These are phyloP conservation scores for Globisporangium solare DNA, from an alignment of 352 stramenopile species.

Conservation along the genomic window DNA sequence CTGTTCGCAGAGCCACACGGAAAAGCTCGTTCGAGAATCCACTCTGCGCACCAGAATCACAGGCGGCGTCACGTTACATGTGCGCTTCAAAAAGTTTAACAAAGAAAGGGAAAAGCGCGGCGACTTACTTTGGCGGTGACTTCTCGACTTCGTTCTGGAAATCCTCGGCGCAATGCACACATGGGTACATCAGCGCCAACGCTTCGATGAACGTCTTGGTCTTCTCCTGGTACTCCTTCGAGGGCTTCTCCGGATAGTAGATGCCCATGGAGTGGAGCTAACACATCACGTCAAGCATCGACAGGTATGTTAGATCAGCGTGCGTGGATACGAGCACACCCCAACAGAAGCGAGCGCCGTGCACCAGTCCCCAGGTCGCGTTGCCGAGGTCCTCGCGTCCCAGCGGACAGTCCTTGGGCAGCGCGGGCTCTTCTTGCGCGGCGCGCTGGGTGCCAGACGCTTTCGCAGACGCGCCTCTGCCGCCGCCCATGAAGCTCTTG, in stretches of 20 bases:
- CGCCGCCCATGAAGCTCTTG: constrained; percentile 61
- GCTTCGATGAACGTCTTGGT: constrained; percentile 89
- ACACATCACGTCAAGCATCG: neutral
- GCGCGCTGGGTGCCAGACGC: constrained; percentile 4
- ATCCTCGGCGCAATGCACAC: constrained; percentile 92
- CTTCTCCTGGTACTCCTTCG: constrained; percentile 83
- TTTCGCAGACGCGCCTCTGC: constrained; percentile 17
- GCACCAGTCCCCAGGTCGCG: constrained; percentile 84
- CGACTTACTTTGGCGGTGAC: constrained; percentile 82
- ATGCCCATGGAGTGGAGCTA: constrained; percentile 92
- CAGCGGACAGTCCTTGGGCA: constrained; percentile 70
- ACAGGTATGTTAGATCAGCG: neutral
- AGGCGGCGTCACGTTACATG: neutral
- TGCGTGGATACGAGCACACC: neutral
- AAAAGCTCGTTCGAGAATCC: constrained; percentile 90
- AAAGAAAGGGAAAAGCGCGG: too few relatives aligned
- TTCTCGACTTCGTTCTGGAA: constrained; percentile 94
- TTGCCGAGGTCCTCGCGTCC: constrained; percentile 83
- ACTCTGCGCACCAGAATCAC: constrained; percentile 39
- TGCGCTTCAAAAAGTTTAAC: neutral
- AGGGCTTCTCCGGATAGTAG: constrained; percentile 96
- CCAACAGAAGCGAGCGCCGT: neutral
- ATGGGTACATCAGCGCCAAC: constrained; percentile 91
- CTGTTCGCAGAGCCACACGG: constrained; percentile 95
- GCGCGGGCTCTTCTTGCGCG: constrained; percentile 12